Conservation (phyloP, 192 early-diverging fungal species). For the Mortierella hygrophila region DNA sequence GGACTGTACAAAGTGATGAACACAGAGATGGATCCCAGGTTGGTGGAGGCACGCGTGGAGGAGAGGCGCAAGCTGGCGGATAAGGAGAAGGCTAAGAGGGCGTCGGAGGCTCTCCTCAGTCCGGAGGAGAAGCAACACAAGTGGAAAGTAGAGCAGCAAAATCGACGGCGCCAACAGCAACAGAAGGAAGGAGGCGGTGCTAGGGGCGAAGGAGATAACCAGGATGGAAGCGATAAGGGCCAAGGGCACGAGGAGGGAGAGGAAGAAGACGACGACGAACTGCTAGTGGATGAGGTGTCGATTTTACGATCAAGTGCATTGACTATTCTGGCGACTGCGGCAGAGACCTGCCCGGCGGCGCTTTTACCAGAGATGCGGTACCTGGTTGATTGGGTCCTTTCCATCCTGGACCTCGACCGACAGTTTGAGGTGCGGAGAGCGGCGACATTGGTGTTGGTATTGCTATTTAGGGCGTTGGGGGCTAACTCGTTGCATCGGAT, state of each 20-base stretch:
- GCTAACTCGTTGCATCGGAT: constrained; percentile 62
- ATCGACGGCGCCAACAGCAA: not conserved
- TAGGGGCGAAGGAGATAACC: not conserved
- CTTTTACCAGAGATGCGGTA: constrained; percentile 76
- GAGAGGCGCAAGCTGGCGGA: constrained; percentile 15
- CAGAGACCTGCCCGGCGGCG: constrained; percentile 79
- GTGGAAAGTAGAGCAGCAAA: constrained; percentile 26
- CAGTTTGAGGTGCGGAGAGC: constrained; percentile 75
- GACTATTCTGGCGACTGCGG: constrained; percentile 74
- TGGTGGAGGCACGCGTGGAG: constrained; percentile 23
- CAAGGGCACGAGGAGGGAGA: constrained; percentile 8
- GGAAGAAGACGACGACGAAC: constrained; percentile 6
- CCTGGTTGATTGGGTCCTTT: constrained; percentile 76
- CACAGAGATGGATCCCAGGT: constrained; percentile 23
- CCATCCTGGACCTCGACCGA: constrained; percentile 75
- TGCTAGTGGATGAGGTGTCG: constrained; percentile 32
- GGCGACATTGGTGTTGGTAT: constrained; percentile 76
- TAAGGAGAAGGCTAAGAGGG: constrained; percentile 7
- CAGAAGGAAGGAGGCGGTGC: not conserved
- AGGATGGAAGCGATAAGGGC: not conserved
- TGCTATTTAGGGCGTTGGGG: constrained; percentile 78
- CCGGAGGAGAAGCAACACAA: constrained; percentile 38
- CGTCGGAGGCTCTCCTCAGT: constrained; percentile 42
- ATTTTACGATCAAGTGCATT: constrained; percentile 72
- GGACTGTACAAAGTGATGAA: constrained; percentile 54